Evolutionary conservation across 441 rosid genomes (phyloP).

Genomic region (Iberis amara): DNA sequence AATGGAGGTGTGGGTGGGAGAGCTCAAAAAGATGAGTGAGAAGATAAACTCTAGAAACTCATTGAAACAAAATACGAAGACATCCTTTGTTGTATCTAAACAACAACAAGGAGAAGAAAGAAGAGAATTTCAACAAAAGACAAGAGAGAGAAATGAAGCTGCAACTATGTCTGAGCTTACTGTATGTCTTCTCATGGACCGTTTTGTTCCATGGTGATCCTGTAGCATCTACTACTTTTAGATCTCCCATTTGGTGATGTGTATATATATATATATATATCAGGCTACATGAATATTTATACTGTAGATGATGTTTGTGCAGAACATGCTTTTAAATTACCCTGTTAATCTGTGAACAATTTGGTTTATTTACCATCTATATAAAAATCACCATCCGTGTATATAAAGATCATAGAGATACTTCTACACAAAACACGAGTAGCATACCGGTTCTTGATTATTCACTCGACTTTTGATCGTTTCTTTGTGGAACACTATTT

Average conservation of each 20-base stretch:
- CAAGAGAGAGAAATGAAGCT: slow-evolving; percentile 30
- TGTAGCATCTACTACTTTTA: too few species aligned
- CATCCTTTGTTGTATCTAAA: slow-evolving; percentile 20
- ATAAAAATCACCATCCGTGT: too few species aligned
- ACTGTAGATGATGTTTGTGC: not conserved
- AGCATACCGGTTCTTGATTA: not conserved
- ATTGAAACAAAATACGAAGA: slow-evolving; percentile 19
- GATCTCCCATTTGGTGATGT: too few species aligned
- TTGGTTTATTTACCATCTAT: not conserved
- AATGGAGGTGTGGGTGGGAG: slow-evolving; percentile 51
- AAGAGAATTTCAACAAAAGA: slow-evolving; percentile 26
- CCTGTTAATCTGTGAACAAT: slow-evolving; percentile 13
- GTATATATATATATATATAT: not conserved
- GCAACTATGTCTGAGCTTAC: slow-evolving; percentile 56
- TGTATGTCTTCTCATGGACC: slow-evolving; percentile 70
- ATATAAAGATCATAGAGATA: too few species aligned
- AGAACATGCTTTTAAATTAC: slow-evolving; percentile 2
- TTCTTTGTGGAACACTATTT: too few species aligned
- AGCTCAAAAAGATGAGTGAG: slow-evolving; percentile 56
- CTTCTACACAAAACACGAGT: not conserved
- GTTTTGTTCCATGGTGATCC: slow-evolving; percentile 64
- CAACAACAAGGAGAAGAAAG: slow-evolving; percentile 29
- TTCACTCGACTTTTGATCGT: too few species aligned
- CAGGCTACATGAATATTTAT: slow-evolving; percentile 7
- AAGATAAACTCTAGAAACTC: slow-evolving; percentile 33